These are phyloP conservation scores for Naematelia aurantialba DNA, from an alignment of 768 basidiomycete species.

Conservation along the genomic window DNA sequence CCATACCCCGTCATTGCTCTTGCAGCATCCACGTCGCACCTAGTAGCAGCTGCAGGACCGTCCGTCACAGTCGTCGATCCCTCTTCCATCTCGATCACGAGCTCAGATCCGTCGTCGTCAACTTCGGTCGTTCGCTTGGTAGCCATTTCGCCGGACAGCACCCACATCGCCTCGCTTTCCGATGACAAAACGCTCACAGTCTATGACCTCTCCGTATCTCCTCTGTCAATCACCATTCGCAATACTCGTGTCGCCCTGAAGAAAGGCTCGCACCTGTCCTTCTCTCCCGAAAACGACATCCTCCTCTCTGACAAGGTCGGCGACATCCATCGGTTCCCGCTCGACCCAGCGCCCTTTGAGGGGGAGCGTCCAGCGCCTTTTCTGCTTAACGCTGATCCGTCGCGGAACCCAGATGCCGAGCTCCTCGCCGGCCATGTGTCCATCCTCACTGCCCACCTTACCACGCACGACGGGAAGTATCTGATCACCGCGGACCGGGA, in stretches of 20 bases:
- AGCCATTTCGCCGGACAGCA: constrained; percentile 31
- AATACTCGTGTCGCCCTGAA: constrained; percentile 71
- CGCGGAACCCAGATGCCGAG: constrained; percentile 48
- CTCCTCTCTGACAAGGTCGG: constrained; percentile 92
- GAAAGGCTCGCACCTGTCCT: constrained; percentile 66
- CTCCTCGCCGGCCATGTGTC: constrained; percentile 71
- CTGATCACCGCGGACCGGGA: constrained; percentile 91
- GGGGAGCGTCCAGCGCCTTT: constrained; percentile 28
- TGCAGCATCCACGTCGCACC: constrained; percentile 17
- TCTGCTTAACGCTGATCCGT: constrained; percentile 38
- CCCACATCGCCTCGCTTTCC: constrained; percentile 58
- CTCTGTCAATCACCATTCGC: constrained; percentile 4
- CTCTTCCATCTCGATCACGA: too few relatives aligned
- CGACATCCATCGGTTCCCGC: constrained; percentile 71
- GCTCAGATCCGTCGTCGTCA: constrained; percentile 1
- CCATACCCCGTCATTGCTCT: constrained; percentile 20
- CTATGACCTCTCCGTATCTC: constrained; percentile 39
- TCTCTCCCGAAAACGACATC: constrained; percentile 65
- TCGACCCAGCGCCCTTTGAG: constrained; percentile 52
- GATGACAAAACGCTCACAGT: constrained; percentile 81
- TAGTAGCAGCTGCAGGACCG: constrained; percentile 25
- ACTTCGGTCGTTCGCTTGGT: constrained; percentile 32
- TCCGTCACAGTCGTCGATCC: constrained; percentile 7
- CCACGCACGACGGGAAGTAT: constrained; percentile 62
- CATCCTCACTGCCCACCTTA: constrained; percentile 68